Evolutionary conservation across 78 protist genomes (phyloP).

Genomic region (Diacronema lutheri): DNA sequence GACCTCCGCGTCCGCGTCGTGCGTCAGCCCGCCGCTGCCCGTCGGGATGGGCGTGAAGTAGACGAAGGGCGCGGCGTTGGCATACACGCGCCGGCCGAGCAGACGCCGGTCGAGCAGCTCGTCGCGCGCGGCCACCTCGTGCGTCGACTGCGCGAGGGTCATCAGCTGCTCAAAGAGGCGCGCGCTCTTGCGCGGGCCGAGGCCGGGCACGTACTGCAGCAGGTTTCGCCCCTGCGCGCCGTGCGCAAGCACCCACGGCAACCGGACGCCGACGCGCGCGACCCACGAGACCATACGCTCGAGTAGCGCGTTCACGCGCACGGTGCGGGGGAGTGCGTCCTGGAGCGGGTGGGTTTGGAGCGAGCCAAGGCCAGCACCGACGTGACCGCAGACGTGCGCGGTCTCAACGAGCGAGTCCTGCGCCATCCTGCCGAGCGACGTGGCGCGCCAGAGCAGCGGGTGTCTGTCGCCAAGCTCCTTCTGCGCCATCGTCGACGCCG

Average conservation of each 20-base stretch:
- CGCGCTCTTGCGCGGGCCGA: conserved; percentile 35
- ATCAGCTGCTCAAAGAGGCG: background rate
- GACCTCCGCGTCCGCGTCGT: background rate
- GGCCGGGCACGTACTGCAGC: conserved; percentile 30
- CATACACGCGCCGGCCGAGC: background rate
- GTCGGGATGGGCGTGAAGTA: background rate
- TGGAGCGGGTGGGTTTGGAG: background rate
- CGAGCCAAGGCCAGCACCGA: background rate
- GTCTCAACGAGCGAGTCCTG: background rate
- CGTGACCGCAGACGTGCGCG: background rate
- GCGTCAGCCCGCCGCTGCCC: background rate
- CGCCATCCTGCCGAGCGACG: background rate
- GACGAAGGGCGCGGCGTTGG: background rate
- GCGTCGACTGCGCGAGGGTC: background rate
- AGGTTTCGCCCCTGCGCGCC: background rate
- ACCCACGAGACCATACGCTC: background rate
- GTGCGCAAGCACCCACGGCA: background rate
- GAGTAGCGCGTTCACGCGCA: background rate
- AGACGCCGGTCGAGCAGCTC: background rate
- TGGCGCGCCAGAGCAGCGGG: background rate
- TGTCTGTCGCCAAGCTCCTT: background rate
- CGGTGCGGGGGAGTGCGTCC: background rate
- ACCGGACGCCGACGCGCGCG: background rate
- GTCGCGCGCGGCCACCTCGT: background rate
- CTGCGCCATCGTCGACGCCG: background rate